These are phyloP conservation scores for Phytophthora melonis DNA, from an alignment of 352 stramenopile species.

Conservation along the genomic window DNA sequence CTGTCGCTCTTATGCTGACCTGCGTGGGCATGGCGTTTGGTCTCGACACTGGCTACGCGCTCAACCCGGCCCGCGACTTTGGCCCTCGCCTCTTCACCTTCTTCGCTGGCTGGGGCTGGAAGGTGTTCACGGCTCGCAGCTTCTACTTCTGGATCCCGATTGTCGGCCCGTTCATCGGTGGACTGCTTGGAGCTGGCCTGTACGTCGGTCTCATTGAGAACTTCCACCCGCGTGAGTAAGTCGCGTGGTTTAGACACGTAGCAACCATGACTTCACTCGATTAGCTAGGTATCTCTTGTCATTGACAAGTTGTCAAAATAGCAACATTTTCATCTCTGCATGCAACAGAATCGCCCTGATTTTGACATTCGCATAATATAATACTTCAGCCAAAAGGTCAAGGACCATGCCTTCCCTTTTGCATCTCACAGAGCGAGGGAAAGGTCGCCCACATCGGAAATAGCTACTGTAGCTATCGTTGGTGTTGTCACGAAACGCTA, in stretches of 20 bases:
- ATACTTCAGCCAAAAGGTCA: too few relatives aligned
- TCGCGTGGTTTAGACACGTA: not conserved
- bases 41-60: constrained; percentile 46
- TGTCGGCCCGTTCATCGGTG: constrained; percentile 47
- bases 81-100: constrained; percentile 55
- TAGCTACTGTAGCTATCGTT: too few relatives aligned
- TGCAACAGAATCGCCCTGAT: too few relatives aligned
- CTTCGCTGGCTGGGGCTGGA: constrained; percentile 52
- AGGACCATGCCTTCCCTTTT: too few relatives aligned
- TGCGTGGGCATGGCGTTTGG: constrained; percentile 48
- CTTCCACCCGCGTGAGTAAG: constrained; percentile 44
- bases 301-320: too few relatives aligned
- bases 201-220: constrained; percentile 49
- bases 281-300: too few relatives aligned
- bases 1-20: constrained; percentile 44
- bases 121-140: constrained; percentile 42
- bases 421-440: too few relatives aligned
- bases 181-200: constrained; percentile 38
- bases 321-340: too few relatives aligned
- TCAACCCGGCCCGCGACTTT: constrained; percentile 58
- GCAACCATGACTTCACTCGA: not conserved
- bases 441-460: too few relatives aligned
- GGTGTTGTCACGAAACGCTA: too few relatives aligned
- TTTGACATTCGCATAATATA: too few relatives aligned
- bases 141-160: constrained; percentile 57